Conservation (phyloP, 2,329 filamentous ascomycete species). For the Hansfordia pulvinata region DNA sequence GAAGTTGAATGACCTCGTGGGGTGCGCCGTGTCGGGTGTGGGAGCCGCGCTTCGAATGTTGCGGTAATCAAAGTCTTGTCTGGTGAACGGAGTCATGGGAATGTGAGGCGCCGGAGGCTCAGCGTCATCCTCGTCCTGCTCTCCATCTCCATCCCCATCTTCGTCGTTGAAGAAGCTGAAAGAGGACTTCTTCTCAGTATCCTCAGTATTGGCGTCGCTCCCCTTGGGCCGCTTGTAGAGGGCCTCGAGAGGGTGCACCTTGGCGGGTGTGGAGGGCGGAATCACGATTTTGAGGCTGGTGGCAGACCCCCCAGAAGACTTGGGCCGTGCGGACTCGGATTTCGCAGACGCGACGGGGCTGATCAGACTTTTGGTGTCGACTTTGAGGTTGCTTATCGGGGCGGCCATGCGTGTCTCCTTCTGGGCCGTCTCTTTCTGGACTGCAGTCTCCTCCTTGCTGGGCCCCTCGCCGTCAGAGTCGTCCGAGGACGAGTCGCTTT, state of each 20-base stretch:
- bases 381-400: slow-evolving; percentile 8
- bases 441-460: slow-evolving; percentile 7
- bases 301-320: slow-evolving; percentile 34
- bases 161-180: slow-evolving; percentile 67
- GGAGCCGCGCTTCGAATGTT: slow-evolving; percentile 78
- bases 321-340: slow-evolving; percentile 24
- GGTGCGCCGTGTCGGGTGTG: slow-evolving; percentile 83
- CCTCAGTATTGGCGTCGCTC: slow-evolving; percentile 19
- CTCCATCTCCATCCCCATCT: slow-evolving; percentile 30
- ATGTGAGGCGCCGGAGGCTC: slow-evolving; percentile 16
- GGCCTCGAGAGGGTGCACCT: slow-evolving; percentile 78
- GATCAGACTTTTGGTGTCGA: slow-evolving; percentile 6
- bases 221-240: slow-evolving; percentile 66
- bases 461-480: slow-evolving; percentile 8
- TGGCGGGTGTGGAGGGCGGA: slow-evolving; percentile 29
- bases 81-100: slow-evolving; percentile 75
- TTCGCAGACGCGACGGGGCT: slow-evolving; percentile 11
- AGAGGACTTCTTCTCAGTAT: slow-evolving; percentile 35
- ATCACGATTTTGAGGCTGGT: slow-evolving; percentile 42
- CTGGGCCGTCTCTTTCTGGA: slow-evolving; percentile 9
- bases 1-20: slow-evolving; percentile 48
- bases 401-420: slow-evolving; percentile 2
- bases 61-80: slow-evolving; percentile 63
- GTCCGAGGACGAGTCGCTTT: slow-evolving; percentile 8
- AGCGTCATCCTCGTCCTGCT: slow-evolving; percentile 11